Conservation (phyloP, 2,329 filamentous ascomycete genomes). For the Sphaerulina populicola region DNA sequence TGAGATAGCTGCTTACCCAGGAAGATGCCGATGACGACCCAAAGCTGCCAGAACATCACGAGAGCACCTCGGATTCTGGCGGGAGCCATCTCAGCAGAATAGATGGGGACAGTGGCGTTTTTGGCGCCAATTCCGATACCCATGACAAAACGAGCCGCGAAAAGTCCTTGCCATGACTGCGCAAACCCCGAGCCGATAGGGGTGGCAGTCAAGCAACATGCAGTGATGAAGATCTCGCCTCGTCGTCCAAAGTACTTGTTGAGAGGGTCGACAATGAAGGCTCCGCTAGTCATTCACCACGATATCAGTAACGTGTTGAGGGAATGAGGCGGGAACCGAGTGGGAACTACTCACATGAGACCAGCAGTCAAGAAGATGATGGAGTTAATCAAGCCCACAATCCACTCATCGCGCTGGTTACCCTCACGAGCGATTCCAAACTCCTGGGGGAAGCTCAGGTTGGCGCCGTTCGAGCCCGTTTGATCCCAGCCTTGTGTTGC, state of each 20-base stretch:
- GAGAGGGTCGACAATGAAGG: constrained; percentile 51
- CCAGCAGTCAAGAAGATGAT: constrained; percentile 45
- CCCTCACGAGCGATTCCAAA: constrained; percentile 27
- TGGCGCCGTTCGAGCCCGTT: constrained; percentile 30
- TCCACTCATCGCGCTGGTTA: constrained; percentile 18
- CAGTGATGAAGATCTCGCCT: constrained; percentile 35
- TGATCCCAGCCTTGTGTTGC: constrained; percentile 32
- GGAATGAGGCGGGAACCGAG: neutral
- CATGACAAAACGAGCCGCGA: constrained; percentile 62
- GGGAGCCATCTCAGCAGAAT: constrained; percentile 40
- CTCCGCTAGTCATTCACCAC: constrained; percentile 17
- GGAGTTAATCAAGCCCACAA: constrained; percentile 43
- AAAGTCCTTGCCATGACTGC: constrained; percentile 50
- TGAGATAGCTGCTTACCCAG: constrained; percentile 34
- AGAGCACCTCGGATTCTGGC: constrained; percentile 52
- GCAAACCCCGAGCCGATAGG: constrained; percentile 58
- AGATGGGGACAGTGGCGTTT: constrained; percentile 41
- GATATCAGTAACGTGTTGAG: neutral
- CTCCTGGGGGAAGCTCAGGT: constrained; percentile 27
- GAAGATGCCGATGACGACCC: constrained; percentile 48
- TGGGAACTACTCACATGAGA: constrained; percentile 23
- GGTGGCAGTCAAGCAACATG: constrained; percentile 50
- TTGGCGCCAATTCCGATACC: constrained; percentile 49
- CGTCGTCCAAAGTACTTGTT: constrained; percentile 34
- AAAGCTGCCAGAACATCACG: constrained; percentile 77